Evolutionary conservation across 164 flowering plant genomes (phyloP).

Genomic region (Chimonanthus salicifolius): DNA sequence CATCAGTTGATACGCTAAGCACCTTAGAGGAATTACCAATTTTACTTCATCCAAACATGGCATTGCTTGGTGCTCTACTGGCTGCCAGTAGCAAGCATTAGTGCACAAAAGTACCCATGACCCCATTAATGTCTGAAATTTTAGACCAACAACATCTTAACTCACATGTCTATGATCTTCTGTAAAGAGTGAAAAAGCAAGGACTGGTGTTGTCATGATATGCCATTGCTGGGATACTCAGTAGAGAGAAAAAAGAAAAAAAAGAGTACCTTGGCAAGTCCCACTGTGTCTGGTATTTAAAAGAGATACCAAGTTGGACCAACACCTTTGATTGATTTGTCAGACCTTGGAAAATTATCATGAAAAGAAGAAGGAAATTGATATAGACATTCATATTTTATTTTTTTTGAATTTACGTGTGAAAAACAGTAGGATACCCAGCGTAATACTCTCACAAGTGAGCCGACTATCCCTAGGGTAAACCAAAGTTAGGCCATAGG

Average conservation of each 20-base stretch:
- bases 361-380: slow-evolving; percentile 2
- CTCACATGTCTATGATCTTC: slow-evolving; percentile 44
- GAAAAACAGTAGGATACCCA: too few relatives aligned
- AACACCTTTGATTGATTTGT: slow-evolving; percentile 20
- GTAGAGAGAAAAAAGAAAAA: slow-evolving; percentile 13
- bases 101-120: not conserved
- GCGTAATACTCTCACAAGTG: too few relatives aligned
- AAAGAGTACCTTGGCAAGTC: not conserved
- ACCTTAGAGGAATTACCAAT: too few relatives aligned
- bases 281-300: not conserved
- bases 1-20: too few relatives aligned
- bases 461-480: too few relatives aligned
- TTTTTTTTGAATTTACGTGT: too few relatives aligned
- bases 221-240: not conserved
- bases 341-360: slow-evolving; percentile 14
- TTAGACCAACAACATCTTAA: slow-evolving; percentile 6
- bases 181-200: slow-evolving; percentile 36
- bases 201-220: slow-evolving; percentile 17
- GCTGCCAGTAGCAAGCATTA: too few relatives aligned
- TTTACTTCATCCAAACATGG: too few relatives aligned
- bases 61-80: too few relatives aligned
- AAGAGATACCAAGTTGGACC: not conserved
- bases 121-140: slow-evolving; percentile 2
- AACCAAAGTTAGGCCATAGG: too few relatives aligned
- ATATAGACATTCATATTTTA: not conserved